These are phyloP conservation scores for Blastobotrys peoriensis DNA, from an alignment of 805 yeast genomes.

Conservation along the genomic window DNA sequence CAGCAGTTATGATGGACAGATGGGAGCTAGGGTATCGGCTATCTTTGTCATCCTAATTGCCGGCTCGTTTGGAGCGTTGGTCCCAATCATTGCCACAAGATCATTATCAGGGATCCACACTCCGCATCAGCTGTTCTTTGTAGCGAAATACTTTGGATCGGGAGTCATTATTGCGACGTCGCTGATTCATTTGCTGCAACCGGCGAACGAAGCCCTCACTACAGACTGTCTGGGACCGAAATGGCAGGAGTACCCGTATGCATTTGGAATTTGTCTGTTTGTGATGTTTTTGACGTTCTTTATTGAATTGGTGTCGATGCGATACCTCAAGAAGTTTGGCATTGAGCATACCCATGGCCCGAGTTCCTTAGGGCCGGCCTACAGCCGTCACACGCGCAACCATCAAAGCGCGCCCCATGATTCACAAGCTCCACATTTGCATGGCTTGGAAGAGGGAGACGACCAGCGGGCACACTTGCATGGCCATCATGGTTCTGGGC, in stretches of 20 bases:
- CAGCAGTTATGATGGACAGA: slow-evolving; percentile 34
- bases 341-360: slow-evolving; percentile 22
- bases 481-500: neutral
- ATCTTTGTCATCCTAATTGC: slow-evolving; percentile 54
- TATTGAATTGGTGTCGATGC: slow-evolving; percentile 17
- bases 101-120: slow-evolving; percentile 17
- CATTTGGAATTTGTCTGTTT: slow-evolving; percentile 48
- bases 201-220: slow-evolving; percentile 28
- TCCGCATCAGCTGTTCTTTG: slow-evolving; percentile 28
- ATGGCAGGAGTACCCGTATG: slow-evolving; percentile 53
- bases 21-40: slow-evolving; percentile 47
- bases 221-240: slow-evolving; percentile 15
- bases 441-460: too few relatives aligned
- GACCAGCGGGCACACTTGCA: neutral
- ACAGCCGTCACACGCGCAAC: neutral
- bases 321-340: slow-evolving; percentile 14
- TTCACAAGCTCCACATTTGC: slow-evolving; percentile 13
- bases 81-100: slow-evolving; percentile 35
- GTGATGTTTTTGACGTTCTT: slow-evolving; percentile 34
- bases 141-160: slow-evolving; percentile 53
- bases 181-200: slow-evolving; percentile 54
- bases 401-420: slow-evolving; percentile 14
- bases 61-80: slow-evolving; percentile 41
- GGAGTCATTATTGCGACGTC: slow-evolving; percentile 78
- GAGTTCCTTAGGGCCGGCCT: slow-evolving; percentile 8